These are phyloP conservation scores for Exophiala aquamarina DNA, from an alignment of 2,329 filamentous ascomycete species.

Conservation along the genomic window DNA sequence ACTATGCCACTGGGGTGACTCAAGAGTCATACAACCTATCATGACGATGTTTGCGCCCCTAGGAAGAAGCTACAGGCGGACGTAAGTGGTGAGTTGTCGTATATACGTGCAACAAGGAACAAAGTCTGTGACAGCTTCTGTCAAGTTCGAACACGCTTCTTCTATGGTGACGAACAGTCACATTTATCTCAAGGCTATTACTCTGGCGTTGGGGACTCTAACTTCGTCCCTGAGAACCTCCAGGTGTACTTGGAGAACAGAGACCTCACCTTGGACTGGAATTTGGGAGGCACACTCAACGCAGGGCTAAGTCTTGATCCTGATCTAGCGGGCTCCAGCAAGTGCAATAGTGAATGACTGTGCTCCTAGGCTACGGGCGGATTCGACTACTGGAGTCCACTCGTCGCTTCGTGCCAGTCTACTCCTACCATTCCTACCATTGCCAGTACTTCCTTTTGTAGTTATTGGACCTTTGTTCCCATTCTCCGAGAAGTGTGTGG, in stretches of 20 bases:
- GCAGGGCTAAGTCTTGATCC: not conserved
- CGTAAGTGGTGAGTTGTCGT: too few species aligned
- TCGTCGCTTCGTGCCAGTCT: too few species aligned
- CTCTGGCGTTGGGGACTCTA: not conserved
- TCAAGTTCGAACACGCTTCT: slow-evolving; percentile 1
- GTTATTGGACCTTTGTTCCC: not conserved
- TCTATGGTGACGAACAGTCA: slow-evolving; percentile 1
- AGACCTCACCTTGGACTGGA: not conserved
- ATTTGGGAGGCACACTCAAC: not conserved
- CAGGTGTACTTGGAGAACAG: not conserved
- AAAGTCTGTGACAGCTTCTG: slow-evolving; percentile 1
- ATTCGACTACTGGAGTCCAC: too few species aligned
- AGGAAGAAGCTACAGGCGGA: too few species aligned
- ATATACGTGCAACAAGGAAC: too few species aligned
- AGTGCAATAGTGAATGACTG: not conserved
- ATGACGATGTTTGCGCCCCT: not conserved
- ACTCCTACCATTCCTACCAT: too few species aligned
- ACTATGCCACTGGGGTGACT: not conserved
- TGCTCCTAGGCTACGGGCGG: not conserved
- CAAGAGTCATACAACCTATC: not conserved
- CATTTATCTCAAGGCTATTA: not conserved
- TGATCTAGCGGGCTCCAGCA: not conserved
- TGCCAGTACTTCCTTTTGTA: too few species aligned
- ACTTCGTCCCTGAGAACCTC: not conserved
- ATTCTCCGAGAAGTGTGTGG: slow-evolving; percentile 2